Conservation (phyloP, 2,329 filamentous ascomycete genomes). For the Monosporascus ibericus region DNA sequence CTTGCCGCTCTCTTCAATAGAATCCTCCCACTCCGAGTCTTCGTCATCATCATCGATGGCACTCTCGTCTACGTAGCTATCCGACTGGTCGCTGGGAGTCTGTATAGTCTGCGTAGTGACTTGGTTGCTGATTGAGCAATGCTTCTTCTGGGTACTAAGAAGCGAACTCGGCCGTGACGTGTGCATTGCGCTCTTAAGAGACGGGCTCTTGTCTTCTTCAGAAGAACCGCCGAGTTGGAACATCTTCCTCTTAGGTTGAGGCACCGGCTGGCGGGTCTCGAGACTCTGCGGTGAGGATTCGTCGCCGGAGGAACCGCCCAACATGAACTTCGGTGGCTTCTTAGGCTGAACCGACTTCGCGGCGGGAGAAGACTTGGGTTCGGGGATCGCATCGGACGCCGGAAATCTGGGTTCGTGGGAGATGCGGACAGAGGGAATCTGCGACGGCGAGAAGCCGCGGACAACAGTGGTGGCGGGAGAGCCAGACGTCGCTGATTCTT, state of each 20-base stretch:
- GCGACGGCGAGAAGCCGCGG: constrained; percentile 77
- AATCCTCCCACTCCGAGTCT: constrained; percentile 56
- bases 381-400: constrained; percentile 55
- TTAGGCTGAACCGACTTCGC: constrained; percentile 64
- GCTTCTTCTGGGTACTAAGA: constrained; percentile 57
- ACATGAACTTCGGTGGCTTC: constrained; percentile 59
- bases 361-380: constrained; percentile 48
- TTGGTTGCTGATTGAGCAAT: constrained; percentile 74
- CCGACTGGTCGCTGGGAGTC: constrained; percentile 49
- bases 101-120: constrained; percentile 63
- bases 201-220: constrained; percentile 70
- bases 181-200: constrained; percentile 52
- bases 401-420: constrained; percentile 43
- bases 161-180: constrained; percentile 37
- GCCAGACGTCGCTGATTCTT: constrained; percentile 45
- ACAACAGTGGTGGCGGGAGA: constrained; percentile 57
- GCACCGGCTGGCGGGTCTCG: constrained; percentile 31
- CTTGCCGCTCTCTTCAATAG: constrained; percentile 73
- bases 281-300: constrained; percentile 62
- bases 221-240: constrained; percentile 53
- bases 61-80: constrained; percentile 71
- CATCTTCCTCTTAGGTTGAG: constrained; percentile 33
- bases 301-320: constrained; percentile 75
- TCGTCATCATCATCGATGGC: constrained; percentile 72
- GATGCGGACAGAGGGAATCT: constrained; percentile 38